These are phyloP conservation scores for Dianthus caryophyllus DNA, from an alignment of 148 eudicot species.

Conservation along the genomic window DNA sequence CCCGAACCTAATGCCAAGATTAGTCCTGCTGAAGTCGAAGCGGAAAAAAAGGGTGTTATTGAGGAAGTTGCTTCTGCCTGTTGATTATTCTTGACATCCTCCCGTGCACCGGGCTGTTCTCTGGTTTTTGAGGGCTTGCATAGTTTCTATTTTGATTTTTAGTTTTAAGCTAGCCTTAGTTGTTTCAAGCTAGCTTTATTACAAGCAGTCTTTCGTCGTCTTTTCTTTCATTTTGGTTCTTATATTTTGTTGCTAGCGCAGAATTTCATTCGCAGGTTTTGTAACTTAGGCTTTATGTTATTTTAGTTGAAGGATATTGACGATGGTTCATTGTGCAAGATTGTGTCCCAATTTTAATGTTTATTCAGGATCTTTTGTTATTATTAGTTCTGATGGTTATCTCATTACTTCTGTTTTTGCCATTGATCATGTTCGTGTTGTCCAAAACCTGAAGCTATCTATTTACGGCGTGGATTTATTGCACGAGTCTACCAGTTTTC, in stretches of 20 bases:
- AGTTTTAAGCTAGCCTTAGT: slow-evolving; percentile 22
- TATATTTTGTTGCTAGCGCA: neutral
- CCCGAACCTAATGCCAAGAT: slow-evolving; percentile 6
- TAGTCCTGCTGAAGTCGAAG: slow-evolving; percentile 21
- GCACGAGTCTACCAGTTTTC: no score
- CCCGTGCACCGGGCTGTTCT: slow-evolving; percentile 19
- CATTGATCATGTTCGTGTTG: no score
- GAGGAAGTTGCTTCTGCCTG: slow-evolving; percentile 21
- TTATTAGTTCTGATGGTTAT: neutral
- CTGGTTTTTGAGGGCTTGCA: slow-evolving; percentile 25
- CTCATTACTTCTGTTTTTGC: no score
- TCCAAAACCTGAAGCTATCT: no score
- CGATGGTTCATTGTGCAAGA: slow-evolving; percentile 1
- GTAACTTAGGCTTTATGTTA: slow-evolving; percentile 5
- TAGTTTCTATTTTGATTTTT: slow-evolving; percentile 25
- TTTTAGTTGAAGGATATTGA: neutral
- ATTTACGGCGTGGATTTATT: no score
- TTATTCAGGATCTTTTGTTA: no score
- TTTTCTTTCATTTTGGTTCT: neutral
- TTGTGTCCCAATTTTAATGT: neutral
- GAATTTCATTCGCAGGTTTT: neutral
- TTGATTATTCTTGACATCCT: neutral
- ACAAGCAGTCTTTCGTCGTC: neutral
- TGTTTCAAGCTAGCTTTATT: neutral
- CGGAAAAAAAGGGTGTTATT: slow-evolving; percentile 18